A percentile compares a stretch with the other conserved stretches of the same genome.
Evolutionary conservation across 2,329 filamentous ascomycete species (phyloP).

Genomic region (Grosmannia clavigera): DNA sequence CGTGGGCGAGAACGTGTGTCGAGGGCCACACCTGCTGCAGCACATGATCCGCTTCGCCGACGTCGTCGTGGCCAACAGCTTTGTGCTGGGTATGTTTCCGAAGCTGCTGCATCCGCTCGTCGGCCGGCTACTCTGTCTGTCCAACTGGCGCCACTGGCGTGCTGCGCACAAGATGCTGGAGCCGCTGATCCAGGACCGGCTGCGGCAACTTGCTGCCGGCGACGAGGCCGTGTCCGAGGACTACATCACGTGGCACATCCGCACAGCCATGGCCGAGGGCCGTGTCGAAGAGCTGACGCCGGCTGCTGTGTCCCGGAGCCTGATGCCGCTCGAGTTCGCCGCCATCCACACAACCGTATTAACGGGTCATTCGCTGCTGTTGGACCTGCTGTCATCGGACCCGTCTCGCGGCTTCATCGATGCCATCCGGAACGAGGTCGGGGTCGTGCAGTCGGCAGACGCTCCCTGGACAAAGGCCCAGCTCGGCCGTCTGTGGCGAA

Average conservation of each 20-base stretch:
- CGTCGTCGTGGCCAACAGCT: conserved; percentile 31
- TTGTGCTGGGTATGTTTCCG: conserved; percentile 34
- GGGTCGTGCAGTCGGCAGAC: conserved; percentile 20
- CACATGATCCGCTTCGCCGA: conserved; percentile 36
- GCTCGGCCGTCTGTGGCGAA: conserved; percentile 28
- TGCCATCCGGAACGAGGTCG: conserved; percentile 30
- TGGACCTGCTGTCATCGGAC: conserved; percentile 32
- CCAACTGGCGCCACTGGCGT: conserved; percentile 35
- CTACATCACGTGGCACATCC: conserved; percentile 45
- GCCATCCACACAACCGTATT: conserved; percentile 46
- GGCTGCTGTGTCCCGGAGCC: conserved; percentile 32
- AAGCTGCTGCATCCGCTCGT: conserved; percentile 35
- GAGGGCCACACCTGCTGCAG: conserved; percentile 32
- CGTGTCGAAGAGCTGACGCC: conserved; percentile 31
- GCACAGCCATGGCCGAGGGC: conserved; percentile 33
- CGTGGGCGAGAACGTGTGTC: conserved; percentile 25
- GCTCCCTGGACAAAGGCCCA: conserved; percentile 31
- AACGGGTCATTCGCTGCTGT: conserved; percentile 32
- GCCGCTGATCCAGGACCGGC: conserved; percentile 36
- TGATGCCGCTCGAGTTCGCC: conserved; percentile 45
- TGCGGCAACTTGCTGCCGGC: conserved; percentile 29
- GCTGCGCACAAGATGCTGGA: conserved; percentile 27
- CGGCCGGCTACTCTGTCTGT: conserved; percentile 29
- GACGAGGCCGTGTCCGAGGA: conserved; percentile 37
- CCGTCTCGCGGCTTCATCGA: conserved; percentile 23